Evolutionary conservation across 1,139 yeast species (phyloP).

Genomic region (Candida pseudoviswanathii): DNA sequence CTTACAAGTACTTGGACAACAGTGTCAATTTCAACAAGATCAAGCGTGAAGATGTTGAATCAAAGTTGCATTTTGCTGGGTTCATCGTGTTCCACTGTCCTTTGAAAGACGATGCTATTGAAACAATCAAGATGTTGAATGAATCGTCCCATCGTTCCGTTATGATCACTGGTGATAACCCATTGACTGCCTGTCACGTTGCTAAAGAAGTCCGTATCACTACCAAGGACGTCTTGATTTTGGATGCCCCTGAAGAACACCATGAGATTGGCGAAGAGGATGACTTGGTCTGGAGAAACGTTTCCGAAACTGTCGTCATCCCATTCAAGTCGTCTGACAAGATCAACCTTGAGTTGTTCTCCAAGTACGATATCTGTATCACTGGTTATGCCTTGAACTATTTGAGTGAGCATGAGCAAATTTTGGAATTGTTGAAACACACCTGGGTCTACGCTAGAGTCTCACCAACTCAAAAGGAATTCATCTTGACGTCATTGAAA

Average conservation of each 20-base stretch:
- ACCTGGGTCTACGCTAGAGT: conserved; percentile 99
- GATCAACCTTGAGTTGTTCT: conserved; percentile 60
- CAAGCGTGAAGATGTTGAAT: conserved; percentile 76
- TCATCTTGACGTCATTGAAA: conserved; percentile 79
- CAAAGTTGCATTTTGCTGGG: conserved; percentile 79
- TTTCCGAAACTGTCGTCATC: conserved; percentile 70
- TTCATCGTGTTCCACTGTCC: conserved; percentile 98
- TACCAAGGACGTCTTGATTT: conserved; percentile 74
- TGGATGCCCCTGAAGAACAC: conserved; percentile 81
- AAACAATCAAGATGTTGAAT: conserved; percentile 87
- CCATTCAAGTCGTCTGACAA: conserved; percentile 67
- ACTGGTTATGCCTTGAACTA: conserved; percentile 88
- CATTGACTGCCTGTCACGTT: conserved; percentile 97
- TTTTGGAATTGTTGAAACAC: conserved; percentile 74
- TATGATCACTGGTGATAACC: conserved; percentile 99
- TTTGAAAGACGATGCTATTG: conserved; percentile 88
- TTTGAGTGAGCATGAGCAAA: conserved; percentile 63
- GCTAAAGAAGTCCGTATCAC: conserved; percentile 92
- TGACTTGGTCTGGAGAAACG: conserved; percentile 79
- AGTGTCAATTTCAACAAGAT: conserved; percentile 53
- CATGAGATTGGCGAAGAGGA: conserved; percentile 55
- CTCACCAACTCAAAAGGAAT: conserved; percentile 94
- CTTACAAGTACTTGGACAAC: conserved; percentile 71
- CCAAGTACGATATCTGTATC: conserved; percentile 80
- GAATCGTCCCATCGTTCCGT: conserved; percentile 94